Percentiles rank a stretch among this genome's conserved stretches.
Evolutionary conservation across 129 eudicot genomes (phyloP).

Genomic region (Cynara cardunculus): DNA sequence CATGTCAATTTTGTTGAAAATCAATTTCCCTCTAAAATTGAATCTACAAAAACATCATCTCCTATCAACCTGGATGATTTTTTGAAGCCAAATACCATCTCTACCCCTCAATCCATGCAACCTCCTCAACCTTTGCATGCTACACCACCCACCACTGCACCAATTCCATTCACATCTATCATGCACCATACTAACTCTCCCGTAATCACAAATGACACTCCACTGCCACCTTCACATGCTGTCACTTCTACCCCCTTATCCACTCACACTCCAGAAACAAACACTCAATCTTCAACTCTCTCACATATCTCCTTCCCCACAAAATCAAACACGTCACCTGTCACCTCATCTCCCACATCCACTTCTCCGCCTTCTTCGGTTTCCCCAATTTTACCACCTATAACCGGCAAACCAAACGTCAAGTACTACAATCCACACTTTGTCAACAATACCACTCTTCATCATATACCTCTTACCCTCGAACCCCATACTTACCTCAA

Average conservation of each 20-base stretch:
- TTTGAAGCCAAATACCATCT: neutral
- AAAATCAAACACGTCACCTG: neutral
- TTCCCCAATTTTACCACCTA: neutral
- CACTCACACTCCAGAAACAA: neutral
- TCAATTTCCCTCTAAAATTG: neutral
- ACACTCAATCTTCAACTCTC: neutral
- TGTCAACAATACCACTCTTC: constrained; percentile 9
- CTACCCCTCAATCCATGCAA: neutral
- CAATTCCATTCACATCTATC: neutral
- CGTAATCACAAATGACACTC: neutral
- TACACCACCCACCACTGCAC: neutral
- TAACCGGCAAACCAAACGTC: neutral
- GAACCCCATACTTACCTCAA: neutral
- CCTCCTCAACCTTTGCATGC: neutral
- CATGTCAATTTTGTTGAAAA: neutral
- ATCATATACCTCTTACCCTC: neutral
- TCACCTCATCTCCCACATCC: neutral
- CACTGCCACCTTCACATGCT: neutral
- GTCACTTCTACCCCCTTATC: neutral
- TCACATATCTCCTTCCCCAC: neutral
- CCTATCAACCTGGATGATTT: neutral
- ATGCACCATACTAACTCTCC: neutral
- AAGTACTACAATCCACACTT: neutral
- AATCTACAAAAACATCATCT: neutral
- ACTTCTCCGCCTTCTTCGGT: neutral